Conservation (phyloP, 768 basidiomycete genomes). For the Tricholoma furcatifolium region DNA sequence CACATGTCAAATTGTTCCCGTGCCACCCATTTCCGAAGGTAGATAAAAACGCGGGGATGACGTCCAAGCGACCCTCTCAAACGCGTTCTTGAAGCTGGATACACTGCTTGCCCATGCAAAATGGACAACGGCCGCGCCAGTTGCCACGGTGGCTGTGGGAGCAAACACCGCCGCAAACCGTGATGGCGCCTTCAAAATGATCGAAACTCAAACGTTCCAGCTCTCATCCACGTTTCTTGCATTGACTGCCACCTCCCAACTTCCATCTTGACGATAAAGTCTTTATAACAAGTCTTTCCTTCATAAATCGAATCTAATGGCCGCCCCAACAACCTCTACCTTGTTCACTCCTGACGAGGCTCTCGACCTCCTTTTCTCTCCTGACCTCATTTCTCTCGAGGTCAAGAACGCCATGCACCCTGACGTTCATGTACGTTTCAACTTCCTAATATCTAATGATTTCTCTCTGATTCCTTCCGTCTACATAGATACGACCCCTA, state of each 20-base stretch:
- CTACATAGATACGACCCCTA: constrained; percentile 82
- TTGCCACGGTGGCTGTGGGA: constrained; percentile 10
- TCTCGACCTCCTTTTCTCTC: constrained; percentile 79
- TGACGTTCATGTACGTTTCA: constrained; percentile 39
- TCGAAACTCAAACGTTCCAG: neutral
- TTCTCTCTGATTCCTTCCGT: neutral
- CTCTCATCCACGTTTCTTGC: constrained; percentile 1
- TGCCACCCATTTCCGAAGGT: neutral
- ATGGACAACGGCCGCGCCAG: neutral
- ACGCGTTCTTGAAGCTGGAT: neutral
- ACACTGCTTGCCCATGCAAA: neutral
- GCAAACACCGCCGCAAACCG: constrained; percentile 8
- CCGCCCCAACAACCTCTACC: constrained; percentile 8
- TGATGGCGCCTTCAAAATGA: constrained; percentile 5
- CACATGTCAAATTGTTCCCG: constrained; percentile 1
- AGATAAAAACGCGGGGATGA: neutral
- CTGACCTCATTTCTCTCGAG: constrained; percentile 65
- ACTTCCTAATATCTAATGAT: neutral
- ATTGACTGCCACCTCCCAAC: neutral
- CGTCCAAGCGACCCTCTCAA: neutral
- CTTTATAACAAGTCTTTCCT: constrained; percentile 3
- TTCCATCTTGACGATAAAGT: neutral
- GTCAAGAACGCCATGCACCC: constrained; percentile 58
- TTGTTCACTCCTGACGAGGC: constrained; percentile 56
- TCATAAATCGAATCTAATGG: constrained; percentile 12